phyloP scores from a whole-genome alignment of 1,284 basidiomycete species.

The Microbotryomycetes sp. region DNA sequence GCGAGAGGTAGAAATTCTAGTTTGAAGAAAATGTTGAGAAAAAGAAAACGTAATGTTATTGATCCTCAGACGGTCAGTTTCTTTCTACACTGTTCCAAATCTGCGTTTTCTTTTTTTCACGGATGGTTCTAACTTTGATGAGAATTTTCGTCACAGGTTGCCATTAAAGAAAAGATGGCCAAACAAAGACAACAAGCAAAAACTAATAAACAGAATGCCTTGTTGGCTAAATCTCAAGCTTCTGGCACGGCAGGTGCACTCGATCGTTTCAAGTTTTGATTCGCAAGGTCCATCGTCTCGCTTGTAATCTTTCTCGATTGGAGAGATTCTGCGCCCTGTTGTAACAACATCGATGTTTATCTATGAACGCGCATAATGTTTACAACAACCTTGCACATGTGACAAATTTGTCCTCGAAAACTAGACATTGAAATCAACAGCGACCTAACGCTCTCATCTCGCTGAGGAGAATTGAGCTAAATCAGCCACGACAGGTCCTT shows the following conservation, averaged over 20 bases:
- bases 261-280: conserved; percentile 28
- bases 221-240: conserved; percentile 8
- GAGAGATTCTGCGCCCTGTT: too few relatives aligned
- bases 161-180: conserved; percentile 31
- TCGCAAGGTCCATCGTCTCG: too few relatives aligned
- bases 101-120: not conserved
- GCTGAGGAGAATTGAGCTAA: too few relatives aligned
- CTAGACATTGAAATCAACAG: too few relatives aligned
- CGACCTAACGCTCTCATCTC: too few relatives aligned
- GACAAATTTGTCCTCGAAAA: too few relatives aligned
- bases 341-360: too few relatives aligned
- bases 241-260: conserved; percentile 21
- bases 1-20: conserved; percentile 70
- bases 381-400: too few relatives aligned
- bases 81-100: not conserved
- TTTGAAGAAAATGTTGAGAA: conserved; percentile 65
- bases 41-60: conserved; percentile 87
- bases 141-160: conserved; percentile 11
- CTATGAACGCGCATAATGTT: too few relatives aligned
- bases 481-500: not conserved
- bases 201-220: conserved; percentile 20
- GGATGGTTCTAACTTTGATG: not conserved
- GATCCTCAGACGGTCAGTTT: conserved; percentile 65
- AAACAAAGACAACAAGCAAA: conserved; percentile 15
- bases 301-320: too few relatives aligned